Conservation (phyloP, 768 basidiomycete species). For the Macrolepiota fuliginosa region DNA sequence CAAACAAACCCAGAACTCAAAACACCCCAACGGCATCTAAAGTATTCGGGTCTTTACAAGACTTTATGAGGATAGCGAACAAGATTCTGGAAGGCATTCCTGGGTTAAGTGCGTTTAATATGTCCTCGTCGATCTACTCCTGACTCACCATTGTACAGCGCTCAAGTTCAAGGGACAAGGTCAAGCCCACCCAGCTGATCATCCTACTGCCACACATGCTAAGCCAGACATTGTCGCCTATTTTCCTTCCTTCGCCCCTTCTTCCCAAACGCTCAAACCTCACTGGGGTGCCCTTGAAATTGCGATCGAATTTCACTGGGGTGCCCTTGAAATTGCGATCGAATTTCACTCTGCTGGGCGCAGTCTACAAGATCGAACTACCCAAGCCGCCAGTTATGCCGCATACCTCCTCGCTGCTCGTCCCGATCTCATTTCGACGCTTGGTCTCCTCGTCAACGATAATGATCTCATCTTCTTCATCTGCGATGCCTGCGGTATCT, state of each 20-base stretch:
- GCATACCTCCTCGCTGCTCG: not conserved
- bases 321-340: not conserved
- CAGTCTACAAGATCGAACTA: not conserved
- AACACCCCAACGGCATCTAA: not conserved
- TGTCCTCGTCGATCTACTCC: not conserved
- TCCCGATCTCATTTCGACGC: not conserved
- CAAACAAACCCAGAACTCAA: no score
- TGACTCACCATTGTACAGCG: not conserved
- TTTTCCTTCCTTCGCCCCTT: no score
- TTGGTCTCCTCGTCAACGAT: not conserved
- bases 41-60: not conserved
- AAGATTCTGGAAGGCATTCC: not conserved
- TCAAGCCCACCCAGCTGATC: not conserved
- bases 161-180: not conserved
- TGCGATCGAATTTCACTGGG: not conserved
- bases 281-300: not conserved
- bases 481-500: not conserved
- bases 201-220: not conserved
- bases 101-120: not conserved
- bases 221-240: not conserved
- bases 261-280: not conserved
- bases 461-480: not conserved
- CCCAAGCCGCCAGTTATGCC: not conserved
- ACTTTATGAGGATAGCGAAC: not conserved
- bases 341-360: not conserved